Percentiles rank a stretch among this genome's conserved stretches.
phyloP scores from a whole-genome alignment of 352 stramenopile species.

The Phytophthora kernoviae region DNA sequence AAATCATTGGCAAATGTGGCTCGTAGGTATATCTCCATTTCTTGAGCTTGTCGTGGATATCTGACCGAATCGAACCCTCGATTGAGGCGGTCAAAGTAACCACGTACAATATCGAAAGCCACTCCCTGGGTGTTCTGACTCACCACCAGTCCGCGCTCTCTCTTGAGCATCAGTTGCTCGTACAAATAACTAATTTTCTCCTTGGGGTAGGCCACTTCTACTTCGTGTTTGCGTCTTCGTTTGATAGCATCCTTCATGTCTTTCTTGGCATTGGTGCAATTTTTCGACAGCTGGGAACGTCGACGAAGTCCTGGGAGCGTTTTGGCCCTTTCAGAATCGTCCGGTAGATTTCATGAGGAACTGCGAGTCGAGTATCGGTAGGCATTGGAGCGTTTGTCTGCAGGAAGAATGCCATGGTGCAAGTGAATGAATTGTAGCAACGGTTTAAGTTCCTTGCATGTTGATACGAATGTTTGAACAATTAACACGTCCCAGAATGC shows the following conservation, averaged over 20 bases:
- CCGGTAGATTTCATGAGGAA: neutral
- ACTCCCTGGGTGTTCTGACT: slow-evolving; percentile 32
- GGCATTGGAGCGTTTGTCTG: slow-evolving; percentile 7
- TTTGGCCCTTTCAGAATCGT: neutral
- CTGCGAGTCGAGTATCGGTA: neutral
- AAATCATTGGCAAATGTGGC: slow-evolving; percentile 31
- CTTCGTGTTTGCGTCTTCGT: slow-evolving; percentile 1
- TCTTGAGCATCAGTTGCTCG: neutral
- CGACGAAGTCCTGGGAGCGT: neutral
- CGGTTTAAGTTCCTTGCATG: no score
- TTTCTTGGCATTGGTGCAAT: slow-evolving; percentile 14
- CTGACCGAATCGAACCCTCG: slow-evolving; percentile 21
- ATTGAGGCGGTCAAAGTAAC: slow-evolving; percentile 34
- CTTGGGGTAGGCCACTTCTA: neutral
- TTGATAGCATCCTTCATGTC: neutral
- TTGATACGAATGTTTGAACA: no score
- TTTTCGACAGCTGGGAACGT: slow-evolving; percentile 2
- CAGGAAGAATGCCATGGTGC: slow-evolving; percentile 5
- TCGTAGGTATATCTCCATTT: slow-evolving; percentile 26
- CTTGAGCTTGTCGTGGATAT: slow-evolving; percentile 1
- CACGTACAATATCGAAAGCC: slow-evolving; percentile 29
- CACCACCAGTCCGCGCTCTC: neutral
- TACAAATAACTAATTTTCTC: slow-evolving; percentile 5
- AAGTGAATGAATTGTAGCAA: no score
- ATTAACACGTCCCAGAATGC: no score